Conservation (phyloP, 2,329 filamentous ascomycete genomes). For the Beauveria pseudobassiana region DNA sequence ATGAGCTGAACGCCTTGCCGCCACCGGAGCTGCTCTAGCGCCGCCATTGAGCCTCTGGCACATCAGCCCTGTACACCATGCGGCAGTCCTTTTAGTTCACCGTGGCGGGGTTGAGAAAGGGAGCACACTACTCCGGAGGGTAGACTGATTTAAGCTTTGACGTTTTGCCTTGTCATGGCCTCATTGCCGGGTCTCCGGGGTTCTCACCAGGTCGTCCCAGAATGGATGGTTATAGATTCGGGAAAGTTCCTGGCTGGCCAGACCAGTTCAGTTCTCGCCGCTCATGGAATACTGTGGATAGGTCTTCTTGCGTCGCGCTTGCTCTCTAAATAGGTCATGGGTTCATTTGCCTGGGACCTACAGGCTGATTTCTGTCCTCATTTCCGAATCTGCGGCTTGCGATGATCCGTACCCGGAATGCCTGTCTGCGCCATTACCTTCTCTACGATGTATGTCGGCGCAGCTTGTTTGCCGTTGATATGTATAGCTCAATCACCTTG, state of each 20-base stretch:
- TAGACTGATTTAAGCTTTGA: not conserved
- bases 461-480: conserved; percentile 18
- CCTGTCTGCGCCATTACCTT: not conserved
- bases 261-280: conserved; percentile 3
- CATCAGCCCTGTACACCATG: not conserved
- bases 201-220: conserved; percentile 17
- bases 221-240: conserved; percentile 18
- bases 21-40: not conserved
- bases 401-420: not conserved
- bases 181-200: conserved; percentile 9
- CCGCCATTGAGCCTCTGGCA: not conserved
- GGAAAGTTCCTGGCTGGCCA: conserved; percentile 10
- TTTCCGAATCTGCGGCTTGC: not conserved
- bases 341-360: not conserved
- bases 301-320: not conserved
- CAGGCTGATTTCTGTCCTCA: not conserved
- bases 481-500: conserved; percentile 34
- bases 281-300: not conserved
- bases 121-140: not conserved
- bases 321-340: not conserved
- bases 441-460: not conserved
- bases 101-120: not conserved
- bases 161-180: not conserved
- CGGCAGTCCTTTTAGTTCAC: not conserved
- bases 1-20: conserved; percentile 10